Evolutionary conservation across 116 monocot species (phyloP).

Genomic region (Phalaenopsis hybrid): DNA sequence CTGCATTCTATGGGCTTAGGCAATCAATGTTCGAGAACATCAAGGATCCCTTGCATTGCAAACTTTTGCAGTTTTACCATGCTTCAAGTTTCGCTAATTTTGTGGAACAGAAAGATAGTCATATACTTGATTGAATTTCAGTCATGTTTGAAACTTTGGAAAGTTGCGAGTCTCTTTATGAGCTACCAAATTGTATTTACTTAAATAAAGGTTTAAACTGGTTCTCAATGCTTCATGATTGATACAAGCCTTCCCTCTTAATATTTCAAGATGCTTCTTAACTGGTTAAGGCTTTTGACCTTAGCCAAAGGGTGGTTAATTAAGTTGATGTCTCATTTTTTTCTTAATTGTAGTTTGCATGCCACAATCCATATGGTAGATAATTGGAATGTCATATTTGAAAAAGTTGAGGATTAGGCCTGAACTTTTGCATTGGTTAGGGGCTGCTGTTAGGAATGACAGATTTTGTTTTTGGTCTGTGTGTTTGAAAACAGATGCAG

Average conservation of each 20-base stretch:
- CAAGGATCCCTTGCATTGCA: neutral
- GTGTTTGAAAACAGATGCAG: neutral
- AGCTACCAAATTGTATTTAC: neutral
- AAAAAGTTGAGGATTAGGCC: neutral
- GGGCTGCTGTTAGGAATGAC: neutral
- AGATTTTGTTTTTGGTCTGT: neutral
- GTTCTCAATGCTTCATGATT: neutral
- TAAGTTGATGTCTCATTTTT: neutral
- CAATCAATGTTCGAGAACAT: neutral
- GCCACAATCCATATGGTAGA: neutral
- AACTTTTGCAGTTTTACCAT: neutral
- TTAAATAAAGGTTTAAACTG: neutral
- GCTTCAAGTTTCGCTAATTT: neutral
- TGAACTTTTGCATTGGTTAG: neutral
- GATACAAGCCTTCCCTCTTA: neutral
- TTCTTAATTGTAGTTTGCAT: constrained; percentile 1
- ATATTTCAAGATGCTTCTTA: neutral
- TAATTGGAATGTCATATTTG: neutral
- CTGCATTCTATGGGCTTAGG: no score
- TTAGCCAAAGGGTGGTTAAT: no score
- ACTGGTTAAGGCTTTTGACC: neutral
- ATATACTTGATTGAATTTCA: neutral
- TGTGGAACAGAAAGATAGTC: neutral
- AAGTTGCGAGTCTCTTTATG: neutral
- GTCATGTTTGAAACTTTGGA: neutral